Evolutionary conservation across 495 filamentous ascomycete genomes (phyloP).

Genomic region (Pyrenula aspistea): DNA sequence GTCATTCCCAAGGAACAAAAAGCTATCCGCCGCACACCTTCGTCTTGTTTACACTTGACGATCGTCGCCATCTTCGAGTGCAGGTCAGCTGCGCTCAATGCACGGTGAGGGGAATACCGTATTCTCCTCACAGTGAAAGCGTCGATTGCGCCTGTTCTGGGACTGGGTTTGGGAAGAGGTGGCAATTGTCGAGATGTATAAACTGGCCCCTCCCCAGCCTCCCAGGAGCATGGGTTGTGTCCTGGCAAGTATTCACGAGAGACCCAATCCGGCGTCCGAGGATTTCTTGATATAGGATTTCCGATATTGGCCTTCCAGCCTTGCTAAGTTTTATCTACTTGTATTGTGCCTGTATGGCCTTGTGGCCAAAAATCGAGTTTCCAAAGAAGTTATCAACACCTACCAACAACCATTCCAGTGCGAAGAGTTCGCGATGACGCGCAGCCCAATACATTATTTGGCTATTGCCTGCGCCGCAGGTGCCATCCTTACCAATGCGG

Average conservation of each 20-base stretch:
- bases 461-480: background rate
- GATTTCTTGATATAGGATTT: too few species aligned
- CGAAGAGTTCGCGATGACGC: background rate
- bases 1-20: background rate
- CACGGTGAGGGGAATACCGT: background rate
- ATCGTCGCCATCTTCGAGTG: background rate
- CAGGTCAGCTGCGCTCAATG: background rate
- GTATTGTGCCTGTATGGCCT: background rate
- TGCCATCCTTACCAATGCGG: background rate
- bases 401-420: background rate
- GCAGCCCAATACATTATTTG: background rate
- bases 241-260: background rate
- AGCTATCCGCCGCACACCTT: background rate
- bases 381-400: background rate
- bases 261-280: background rate
- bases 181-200: background rate
- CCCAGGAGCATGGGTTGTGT: background rate
- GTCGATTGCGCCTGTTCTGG: background rate
- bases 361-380: background rate
- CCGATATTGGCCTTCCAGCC: background rate
- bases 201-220: background rate
- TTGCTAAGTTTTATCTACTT: background rate
- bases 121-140: background rate
- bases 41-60: background rate
- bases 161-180: background rate